phyloP scores from a whole-genome alignment of 75 land plant genomes.

The Pinus albicaulis region DNA sequence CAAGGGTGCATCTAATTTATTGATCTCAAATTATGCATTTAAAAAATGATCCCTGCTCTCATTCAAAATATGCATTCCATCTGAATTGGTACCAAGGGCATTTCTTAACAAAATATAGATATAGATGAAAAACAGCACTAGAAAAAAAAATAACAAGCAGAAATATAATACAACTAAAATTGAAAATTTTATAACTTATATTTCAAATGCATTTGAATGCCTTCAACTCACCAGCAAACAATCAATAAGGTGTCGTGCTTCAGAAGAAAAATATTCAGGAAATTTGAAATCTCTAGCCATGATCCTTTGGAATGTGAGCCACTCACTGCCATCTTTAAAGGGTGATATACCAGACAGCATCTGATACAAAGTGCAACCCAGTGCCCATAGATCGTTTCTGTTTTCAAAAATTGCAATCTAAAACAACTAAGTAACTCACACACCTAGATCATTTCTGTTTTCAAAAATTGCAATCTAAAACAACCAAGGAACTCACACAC shows the following conservation, averaged over 20 bases:
- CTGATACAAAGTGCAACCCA: constrained; percentile 97
- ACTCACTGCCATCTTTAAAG: constrained; percentile 99
- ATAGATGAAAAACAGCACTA: not conserved
- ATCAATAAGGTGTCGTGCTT: constrained; percentile 87
- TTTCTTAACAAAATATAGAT: not conserved
- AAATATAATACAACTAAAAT: constrained; percentile 3
- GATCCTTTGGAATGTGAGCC: constrained; percentile 95
- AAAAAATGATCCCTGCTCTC: not conserved
- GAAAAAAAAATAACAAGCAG: not conserved
- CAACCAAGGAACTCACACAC: not conserved
- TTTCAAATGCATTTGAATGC: not conserved
- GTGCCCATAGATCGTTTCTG: constrained; percentile 99
- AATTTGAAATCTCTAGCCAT: constrained; percentile 82
- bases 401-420: constrained; percentile 14
- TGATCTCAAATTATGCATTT: not conserved
- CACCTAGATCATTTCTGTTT: constrained; percentile 68
- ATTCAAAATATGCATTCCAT: not conserved
- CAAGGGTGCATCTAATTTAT: not conserved
- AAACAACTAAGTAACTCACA: not conserved
- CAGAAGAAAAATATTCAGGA: constrained; percentile 79
- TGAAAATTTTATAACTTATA: not conserved
- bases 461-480: constrained; percentile 9
- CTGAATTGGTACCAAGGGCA: not conserved
- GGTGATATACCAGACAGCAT: constrained; percentile 98
- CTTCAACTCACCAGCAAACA: constrained; percentile 67